Base-by-base conservation (phyloP, 2,329 filamentous ascomycete genomes). In the Cercospora sp. region DNA sequence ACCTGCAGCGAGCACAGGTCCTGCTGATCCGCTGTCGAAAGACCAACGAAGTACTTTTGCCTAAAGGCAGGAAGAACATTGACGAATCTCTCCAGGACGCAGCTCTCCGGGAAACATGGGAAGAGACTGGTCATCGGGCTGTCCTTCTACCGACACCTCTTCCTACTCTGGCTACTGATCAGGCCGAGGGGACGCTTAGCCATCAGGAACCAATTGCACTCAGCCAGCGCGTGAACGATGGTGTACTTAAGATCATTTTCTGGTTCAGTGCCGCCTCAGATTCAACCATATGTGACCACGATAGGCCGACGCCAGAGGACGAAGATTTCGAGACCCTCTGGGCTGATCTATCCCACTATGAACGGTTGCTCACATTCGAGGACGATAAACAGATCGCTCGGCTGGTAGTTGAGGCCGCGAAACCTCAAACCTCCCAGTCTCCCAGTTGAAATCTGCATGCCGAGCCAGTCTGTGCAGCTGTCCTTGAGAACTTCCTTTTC, bases 141-240 rank as follows among this genome's bases (percentile, higher is more conserved):
- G 31, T 33, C 28, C 18, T 59, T 16, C 55, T 59, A 16, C 63
- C 39, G 31, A 45, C 57, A n/a, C 10, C 55, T 28, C n/a, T 60
- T 48, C 53, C 87, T 2, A 90, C 84, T 0, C 87, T 59, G 28
- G 55, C 55, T 59, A 36, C 55, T 28, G n/a, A 9, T 16, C 55
- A 55, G 30, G n/a, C 10, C 16, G 55, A 59, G n/a, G 13, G 28
- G 16, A 36, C 20, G 28, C 55, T 59, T 10, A 7, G 55, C 48
- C 30, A 59, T 36, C 55, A 36, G 55, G 55, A 59, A 10, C 30
- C 55, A 4, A 7, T 59, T n/a, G 55, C 55, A 23, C 9, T 59
- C 30, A 59, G 55, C 28, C 55, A 59, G 18, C 55, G 55, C 28
- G 31, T 36, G 55, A 33, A 18, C 28, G 5, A 33, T 23, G 30